These are phyloP conservation scores for Nicotiana otophora DNA, from an alignment of 257 asterid genomes.

Conservation along the genomic window DNA sequence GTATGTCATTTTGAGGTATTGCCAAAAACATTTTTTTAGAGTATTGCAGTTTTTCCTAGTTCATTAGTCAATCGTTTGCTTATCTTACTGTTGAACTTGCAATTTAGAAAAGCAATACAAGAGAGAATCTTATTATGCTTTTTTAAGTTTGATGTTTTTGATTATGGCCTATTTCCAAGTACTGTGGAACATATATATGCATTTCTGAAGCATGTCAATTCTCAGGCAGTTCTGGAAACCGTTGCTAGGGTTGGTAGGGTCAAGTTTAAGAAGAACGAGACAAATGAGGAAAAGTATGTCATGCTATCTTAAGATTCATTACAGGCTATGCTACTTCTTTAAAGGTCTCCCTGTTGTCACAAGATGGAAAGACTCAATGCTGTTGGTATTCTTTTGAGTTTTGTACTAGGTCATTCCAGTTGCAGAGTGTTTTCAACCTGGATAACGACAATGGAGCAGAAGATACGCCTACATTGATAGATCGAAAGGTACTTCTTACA, in stretches of 20 bases:
- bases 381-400: conserved; percentile 23
- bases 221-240: conserved; percentile 81
- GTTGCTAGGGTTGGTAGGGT: conserved; percentile 89
- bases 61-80: neutral
- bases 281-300: conserved; percentile 67
- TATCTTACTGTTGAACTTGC: neutral
- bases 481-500: conserved; percentile 46
- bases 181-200: neutral
- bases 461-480: conserved; percentile 76
- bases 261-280: conserved; percentile 73
- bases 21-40: neutral
- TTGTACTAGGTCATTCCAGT: conserved; percentile 54
- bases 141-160: neutral
- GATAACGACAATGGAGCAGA: conserved; percentile 64
- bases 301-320: conserved; percentile 22
- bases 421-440: conserved; percentile 65
- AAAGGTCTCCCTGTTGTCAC: conserved; percentile 12
- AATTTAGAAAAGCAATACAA: neutral
- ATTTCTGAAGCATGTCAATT: conserved; percentile 23
- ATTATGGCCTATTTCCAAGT: neutral
- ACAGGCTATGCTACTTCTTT: conserved; percentile 4
- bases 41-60: neutral
- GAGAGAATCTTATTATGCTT: neutral
- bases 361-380: conserved; percentile 11
- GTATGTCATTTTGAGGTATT: neutral